Percentiles rank a stretch among this genome's conserved stretches.
phyloP scores from a whole-genome alignment of 208 protist species.

The Angomonas deanei region DNA sequence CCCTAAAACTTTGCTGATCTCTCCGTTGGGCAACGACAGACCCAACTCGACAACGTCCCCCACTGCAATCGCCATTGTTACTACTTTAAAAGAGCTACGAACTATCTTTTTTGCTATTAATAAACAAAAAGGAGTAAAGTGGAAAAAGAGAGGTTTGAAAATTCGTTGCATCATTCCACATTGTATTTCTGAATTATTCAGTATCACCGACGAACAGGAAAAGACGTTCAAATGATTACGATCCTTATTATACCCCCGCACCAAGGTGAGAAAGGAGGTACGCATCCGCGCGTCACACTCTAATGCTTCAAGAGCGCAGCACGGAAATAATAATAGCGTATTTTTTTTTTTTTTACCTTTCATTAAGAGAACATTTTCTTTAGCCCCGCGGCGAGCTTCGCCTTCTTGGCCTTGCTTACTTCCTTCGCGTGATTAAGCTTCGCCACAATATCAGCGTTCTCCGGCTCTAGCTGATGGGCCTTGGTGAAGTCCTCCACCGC shows the following conservation, averaged over 20 bases:
- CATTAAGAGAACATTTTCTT: slow-evolving; percentile 87
- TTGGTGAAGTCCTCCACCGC: slow-evolving; percentile 59
- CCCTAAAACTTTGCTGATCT: slow-evolving; percentile 16
- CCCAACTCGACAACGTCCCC: slow-evolving; percentile 25
- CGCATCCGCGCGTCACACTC: no score
- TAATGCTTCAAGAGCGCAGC: no score
- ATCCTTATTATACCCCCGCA: no score
- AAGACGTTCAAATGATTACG: neutral
- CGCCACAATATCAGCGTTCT: slow-evolving; percentile 59
- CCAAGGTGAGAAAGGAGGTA: no score
- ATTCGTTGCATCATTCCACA: neutral
- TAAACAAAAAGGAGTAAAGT: neutral
- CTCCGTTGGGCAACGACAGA: slow-evolving; percentile 5
- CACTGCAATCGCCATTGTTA: slow-evolving; percentile 10
- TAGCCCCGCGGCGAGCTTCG: slow-evolving; percentile 67
- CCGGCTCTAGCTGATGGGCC: slow-evolving; percentile 57
- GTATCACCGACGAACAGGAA: neutral
- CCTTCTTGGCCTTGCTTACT: slow-evolving; percentile 61
- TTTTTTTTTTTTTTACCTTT: neutral
- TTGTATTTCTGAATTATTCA: neutral
- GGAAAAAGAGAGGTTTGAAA: neutral
- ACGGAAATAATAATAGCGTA: no score
- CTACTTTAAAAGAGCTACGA: slow-evolving; percentile 1
- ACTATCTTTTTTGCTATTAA: no score
- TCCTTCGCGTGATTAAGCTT: slow-evolving; percentile 79